Base-by-base conservation (phyloP, 2,329 filamentous ascomycete species). In the Stagonosporopsis tanaceti region DNA sequence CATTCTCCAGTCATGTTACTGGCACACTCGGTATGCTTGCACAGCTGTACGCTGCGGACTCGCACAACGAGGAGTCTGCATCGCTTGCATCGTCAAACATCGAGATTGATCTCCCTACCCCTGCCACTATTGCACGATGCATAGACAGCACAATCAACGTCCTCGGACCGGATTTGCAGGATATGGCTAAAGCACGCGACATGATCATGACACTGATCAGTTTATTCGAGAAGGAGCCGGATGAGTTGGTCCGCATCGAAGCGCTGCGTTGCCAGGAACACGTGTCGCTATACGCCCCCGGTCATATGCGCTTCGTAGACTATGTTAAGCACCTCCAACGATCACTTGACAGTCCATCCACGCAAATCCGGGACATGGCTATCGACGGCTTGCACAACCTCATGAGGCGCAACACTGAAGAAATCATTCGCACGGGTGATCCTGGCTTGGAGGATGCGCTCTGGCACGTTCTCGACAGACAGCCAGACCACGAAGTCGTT, bases 81-180 rank as follows among this genome's bases (percentile, higher is more conserved):
- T 91, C 91, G 1, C 82, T 91, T 38, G 88, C 92, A 7, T 93
- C 91, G 0, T 97, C 95, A 69, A 98, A 97, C 72, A 85, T 97
- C 34, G 93, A 97, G 76, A 83, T 96, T 67, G 92, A 95, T 53
- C 82, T 93, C 24, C 89, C 92, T 6, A 94, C 94, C 0, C 87
- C 90, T 1, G 89, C 92, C 20, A 90, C 93, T 1, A 89, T 98
- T 60, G 90, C 91, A 30, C 88, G 92, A 66, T 96, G 92, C 66
- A 89, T 97, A 28, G 93, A 98, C 76, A 95, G 93, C n/a, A 83
- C 97, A 24, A 93, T 99, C 78, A 98, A 98, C 66, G 95, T 99
- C 9, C 84, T 99, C 11, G 95, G 95, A 0, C 95, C 95, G 0
- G 96, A 99, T 77, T 80, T 99, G 22, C 95, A 98, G 76, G 95